phyloP scores from a whole-genome alignment of 768 basidiomycete species.

The Pleurotus ostreatus region DNA sequence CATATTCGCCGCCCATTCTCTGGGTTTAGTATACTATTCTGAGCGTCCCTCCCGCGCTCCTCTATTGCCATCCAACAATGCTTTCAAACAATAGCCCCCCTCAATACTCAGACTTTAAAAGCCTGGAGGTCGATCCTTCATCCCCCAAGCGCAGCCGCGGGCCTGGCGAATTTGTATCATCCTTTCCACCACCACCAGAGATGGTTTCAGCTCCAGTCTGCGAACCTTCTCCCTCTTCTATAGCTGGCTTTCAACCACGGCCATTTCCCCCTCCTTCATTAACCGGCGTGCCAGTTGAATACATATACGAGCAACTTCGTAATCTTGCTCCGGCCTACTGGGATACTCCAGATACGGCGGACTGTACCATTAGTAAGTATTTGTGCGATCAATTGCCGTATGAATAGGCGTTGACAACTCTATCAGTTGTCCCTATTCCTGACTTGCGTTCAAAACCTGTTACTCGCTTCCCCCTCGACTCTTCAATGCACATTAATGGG shows the following conservation, averaged over 20 bases:
- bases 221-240: slow-evolving; percentile 19
- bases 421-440: slow-evolving; percentile 48
- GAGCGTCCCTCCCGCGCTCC: slow-evolving; percentile 16
- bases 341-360: slow-evolving; percentile 71
- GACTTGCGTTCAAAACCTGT: slow-evolving; percentile 29
- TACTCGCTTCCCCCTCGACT: slow-evolving; percentile 26
- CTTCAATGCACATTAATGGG: slow-evolving; percentile 33
- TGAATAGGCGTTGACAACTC: slow-evolving; percentile 2
- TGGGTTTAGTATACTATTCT: slow-evolving; percentile 30
- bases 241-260: slow-evolving; percentile 46
- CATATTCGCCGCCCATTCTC: slow-evolving; percentile 16
- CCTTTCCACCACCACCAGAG: slow-evolving; percentile 8
- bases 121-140: slow-evolving; percentile 20
- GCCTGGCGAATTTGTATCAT: slow-evolving; percentile 31
- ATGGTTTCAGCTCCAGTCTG: slow-evolving; percentile 24
- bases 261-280: slow-evolving; percentile 64
- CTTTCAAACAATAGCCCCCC: slow-evolving; percentile 27
- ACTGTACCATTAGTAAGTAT: slow-evolving; percentile 69
- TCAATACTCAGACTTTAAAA: slow-evolving; percentile 24
- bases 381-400: too few species aligned
- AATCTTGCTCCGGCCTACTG: slow-evolving; percentile 65
- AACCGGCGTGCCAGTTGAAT: slow-evolving; percentile 64
- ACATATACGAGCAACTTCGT: slow-evolving; percentile 68
- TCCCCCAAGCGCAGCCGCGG: slow-evolving; percentile 34
- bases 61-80: slow-evolving; percentile 16